Conservation (phyloP, 345 rosid species). For the Eucalyptus curtisii region DNA sequence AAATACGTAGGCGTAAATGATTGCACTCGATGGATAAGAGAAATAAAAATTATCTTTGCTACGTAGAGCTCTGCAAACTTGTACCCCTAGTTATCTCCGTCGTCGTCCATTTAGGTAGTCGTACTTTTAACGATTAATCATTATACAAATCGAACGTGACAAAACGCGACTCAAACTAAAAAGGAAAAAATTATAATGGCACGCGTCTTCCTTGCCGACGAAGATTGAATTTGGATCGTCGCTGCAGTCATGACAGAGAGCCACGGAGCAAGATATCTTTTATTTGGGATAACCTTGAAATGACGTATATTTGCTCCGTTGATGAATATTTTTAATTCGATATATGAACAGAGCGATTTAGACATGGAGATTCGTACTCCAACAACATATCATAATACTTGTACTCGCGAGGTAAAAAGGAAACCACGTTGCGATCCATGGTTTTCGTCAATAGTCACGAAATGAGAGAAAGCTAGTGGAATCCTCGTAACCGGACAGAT, state of each 20-base stretch:
- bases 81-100: not conserved
- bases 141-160: not conserved
- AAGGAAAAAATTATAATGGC: fast-evolving
- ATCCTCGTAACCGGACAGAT: not conserved
- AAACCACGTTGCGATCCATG: not conserved
- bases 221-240: not conserved
- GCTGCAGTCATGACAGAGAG: too few relatives aligned
- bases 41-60: not conserved
- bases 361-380: not conserved
- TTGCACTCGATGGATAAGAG: not conserved
- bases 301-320: not conserved
- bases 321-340: not conserved
- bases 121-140: not conserved
- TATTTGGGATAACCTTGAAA: not conserved
- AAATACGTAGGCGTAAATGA: not conserved
- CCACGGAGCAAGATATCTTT: not conserved
- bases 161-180: fast-evolving
- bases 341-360: not conserved
- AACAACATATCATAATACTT: not conserved
- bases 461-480: not conserved
- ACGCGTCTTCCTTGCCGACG: not conserved
- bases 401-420: not conserved
- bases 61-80: too few relatives aligned
- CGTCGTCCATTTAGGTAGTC: not conserved
- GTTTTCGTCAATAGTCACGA: not conserved